A percentile compares a stretch with the other conserved stretches of the same genome.
These are phyloP conservation scores for Alloteropsis semialata DNA, from an alignment of 176 grass and related monocot species.

Conservation along the genomic window DNA sequence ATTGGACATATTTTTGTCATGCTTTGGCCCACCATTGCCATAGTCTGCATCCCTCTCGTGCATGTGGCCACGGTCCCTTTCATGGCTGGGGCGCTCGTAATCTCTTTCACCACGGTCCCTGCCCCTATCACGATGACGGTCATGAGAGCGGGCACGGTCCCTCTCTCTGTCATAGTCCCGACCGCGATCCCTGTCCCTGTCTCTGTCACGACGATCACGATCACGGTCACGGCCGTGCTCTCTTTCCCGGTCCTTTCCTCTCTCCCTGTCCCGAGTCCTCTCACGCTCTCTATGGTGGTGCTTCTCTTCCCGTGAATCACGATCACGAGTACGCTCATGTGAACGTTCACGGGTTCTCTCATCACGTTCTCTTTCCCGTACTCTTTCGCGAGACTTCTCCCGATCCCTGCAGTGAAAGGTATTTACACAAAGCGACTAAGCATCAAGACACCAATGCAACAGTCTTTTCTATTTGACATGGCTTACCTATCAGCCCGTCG, in stretches of 20 bases:
- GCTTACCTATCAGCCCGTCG: slow-evolving; percentile 48
- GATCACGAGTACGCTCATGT: slow-evolving; percentile 60
- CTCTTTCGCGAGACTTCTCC: slow-evolving; percentile 69
- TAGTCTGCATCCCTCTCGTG: slow-evolving; percentile 53
- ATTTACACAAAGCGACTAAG: neutral
- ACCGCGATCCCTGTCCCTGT: slow-evolving; percentile 63
- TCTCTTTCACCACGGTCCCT: slow-evolving; percentile 64
- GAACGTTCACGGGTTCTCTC: slow-evolving; percentile 56
- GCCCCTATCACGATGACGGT: slow-evolving; percentile 61
- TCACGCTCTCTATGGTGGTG: slow-evolving; percentile 63
- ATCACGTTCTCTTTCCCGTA: slow-evolving; percentile 43
- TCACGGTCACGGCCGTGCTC: slow-evolving; percentile 65
- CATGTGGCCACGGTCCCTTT: slow-evolving; percentile 49
- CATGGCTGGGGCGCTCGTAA: slow-evolving; percentile 46
- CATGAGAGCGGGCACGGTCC: slow-evolving; percentile 49
- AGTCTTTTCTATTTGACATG: neutral
- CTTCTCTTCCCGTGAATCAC: slow-evolving; percentile 65
- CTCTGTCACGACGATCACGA: slow-evolving; percentile 48
- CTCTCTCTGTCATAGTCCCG: slow-evolving; percentile 57
- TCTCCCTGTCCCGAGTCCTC: slow-evolving; percentile 52
- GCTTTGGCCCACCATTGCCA: slow-evolving; percentile 48
- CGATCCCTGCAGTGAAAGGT: slow-evolving; percentile 33
- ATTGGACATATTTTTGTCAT: slow-evolving; percentile 52
- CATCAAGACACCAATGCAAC: neutral
- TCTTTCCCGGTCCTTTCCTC: slow-evolving; percentile 52